Conservation (phyloP, 495 filamentous ascomycete species). For the Aspergillus nidulans region DNA sequence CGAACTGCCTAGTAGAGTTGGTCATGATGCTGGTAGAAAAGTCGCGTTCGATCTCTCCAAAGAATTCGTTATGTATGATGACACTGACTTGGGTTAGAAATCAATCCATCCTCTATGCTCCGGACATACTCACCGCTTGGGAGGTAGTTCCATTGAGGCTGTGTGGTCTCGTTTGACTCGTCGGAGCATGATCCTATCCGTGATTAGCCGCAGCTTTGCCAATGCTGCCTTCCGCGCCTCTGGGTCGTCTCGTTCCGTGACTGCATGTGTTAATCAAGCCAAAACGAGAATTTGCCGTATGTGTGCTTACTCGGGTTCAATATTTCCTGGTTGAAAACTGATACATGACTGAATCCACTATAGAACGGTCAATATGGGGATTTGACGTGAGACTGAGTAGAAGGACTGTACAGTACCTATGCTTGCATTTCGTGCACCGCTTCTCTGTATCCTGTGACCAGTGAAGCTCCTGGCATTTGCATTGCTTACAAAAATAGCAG, state of each 20-base stretch:
- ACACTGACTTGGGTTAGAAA: conserved; percentile 39
- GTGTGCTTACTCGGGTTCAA: conserved; percentile 65
- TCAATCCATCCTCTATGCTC: not conserved
- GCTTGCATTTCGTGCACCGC: conserved; percentile 61
- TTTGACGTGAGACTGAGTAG: not conserved
- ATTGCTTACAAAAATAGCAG: conserved; percentile 86
- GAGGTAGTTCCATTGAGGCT: conserved; percentile 87
- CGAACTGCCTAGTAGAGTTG: conserved; percentile 78
- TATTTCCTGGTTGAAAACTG: conserved; percentile 92
- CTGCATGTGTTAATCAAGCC: conserved; percentile 18
- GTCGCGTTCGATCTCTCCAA: conserved; percentile 90
- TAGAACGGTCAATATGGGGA: conserved; percentile 24
- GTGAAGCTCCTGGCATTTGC: conserved; percentile 72
- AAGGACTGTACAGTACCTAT: conserved; percentile 33
- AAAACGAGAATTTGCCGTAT: not conserved
- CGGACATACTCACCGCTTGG: conserved; percentile 61
- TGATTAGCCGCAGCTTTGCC: conserved; percentile 75
- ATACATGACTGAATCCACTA: conserved; percentile 78
- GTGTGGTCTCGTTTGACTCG: conserved; percentile 90
- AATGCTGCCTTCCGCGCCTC: conserved; percentile 62
- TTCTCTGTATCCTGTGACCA: conserved; percentile 71
- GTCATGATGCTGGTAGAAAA: conserved; percentile 95
- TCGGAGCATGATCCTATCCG: conserved; percentile 88
- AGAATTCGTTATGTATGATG: conserved; percentile 86
- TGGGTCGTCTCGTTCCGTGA: conserved; percentile 48